Evolutionary conservation across 257 asterid genomes (phyloP), one percentile per base, ranked within the genome.

Genomic region (Nicotiana benthamiana): DNA sequence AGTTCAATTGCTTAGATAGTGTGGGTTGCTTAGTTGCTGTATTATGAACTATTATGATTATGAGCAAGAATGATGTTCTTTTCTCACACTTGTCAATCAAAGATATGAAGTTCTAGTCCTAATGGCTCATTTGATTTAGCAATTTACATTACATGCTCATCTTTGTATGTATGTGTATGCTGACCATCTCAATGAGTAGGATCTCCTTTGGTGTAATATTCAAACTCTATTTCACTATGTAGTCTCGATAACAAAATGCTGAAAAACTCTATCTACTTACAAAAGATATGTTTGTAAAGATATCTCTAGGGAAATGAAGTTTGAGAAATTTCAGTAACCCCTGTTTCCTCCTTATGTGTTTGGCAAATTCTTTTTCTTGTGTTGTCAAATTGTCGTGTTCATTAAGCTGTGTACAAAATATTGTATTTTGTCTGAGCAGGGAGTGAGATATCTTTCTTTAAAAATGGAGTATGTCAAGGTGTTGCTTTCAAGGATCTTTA

Each of bases 371-470:
- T 24, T 48, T 46, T 51, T 74, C 79, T 74, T 48, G 24, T 74
- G n/a, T 15, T 74, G 43, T 48, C 61, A 74, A 22, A 4, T 48
- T 48, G 79, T 48, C 61, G 26, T 24, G 26, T 74, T 48, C 43
- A 74, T 74, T 48, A 74, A 74, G 79, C 22, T 4, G 61, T 74
- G 79, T 74, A 16, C 61, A 79, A 48, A 64, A 65, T 70, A 46
- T 43, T 79, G 66, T 53, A 46, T 64, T 79, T 79, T 79, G 77
- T 30, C 57, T 67, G 34, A 83, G 80, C 94, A 96, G 99, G 99
- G 80, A 96, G 99, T 90, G 98, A 91, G 88, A 92, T 96, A 79
- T 89, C 92, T 7, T 96, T 90, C 83, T 96, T 94, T 91, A 94
- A 89, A 87, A 96, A 96, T 57, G 97, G 99, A 80, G 84, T 88